Percentiles rank a stretch among this genome's conserved stretches.
These are phyloP conservation scores for Sporothrix phasma DNA, from an alignment of 2,329 filamentous ascomycete species.

Conservation along the genomic window DNA sequence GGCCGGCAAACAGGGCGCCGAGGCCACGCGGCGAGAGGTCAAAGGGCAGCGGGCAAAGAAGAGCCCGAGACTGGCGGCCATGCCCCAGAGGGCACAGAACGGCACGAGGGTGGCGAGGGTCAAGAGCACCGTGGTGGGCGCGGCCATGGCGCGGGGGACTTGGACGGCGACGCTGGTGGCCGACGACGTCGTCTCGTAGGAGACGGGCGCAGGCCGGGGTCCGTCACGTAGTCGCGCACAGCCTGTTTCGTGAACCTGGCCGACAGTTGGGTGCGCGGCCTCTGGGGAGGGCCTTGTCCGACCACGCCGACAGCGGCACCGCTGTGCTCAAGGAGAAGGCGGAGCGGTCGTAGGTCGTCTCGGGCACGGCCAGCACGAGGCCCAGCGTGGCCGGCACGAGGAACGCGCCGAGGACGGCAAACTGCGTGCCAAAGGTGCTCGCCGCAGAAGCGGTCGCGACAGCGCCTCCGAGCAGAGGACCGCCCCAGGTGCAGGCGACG, in stretches of 20 bases:
- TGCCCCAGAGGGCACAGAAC: conserved; percentile 37
- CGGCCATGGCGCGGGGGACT: conserved; percentile 36
- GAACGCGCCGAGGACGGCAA: conserved; percentile 41
- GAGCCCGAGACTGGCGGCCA: conserved; percentile 36
- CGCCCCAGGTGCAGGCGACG: conserved; percentile 41
- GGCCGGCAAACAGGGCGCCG: conserved; percentile 36
- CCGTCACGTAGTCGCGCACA: conserved; percentile 12
- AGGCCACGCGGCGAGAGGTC: conserved; percentile 30
- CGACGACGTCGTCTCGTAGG: conserved; percentile 28
- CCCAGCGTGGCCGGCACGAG: conserved; percentile 38
- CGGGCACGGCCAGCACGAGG: conserved; percentile 39
- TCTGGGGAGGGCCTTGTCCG: conserved; percentile 22
- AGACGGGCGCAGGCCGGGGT: neutral
- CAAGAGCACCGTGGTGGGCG: conserved; percentile 41
- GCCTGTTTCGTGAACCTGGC: conserved; percentile 13
- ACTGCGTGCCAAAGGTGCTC: conserved; percentile 37
- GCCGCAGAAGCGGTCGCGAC: conserved; percentile 20
- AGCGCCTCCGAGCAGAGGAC: conserved; percentile 42
- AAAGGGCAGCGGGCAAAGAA: conserved; percentile 38
- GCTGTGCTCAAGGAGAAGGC: conserved; percentile 22
- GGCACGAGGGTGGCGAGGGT: conserved; percentile 37
- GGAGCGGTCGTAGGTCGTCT: conserved; percentile 42
- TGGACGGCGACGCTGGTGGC: conserved; percentile 25
- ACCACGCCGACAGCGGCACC: conserved; percentile 24
- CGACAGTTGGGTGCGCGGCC: conserved; percentile 18